Base-by-base conservation (phyloP, 352 stramenopile genomes). In the Globisporangium echinulatum region DNA sequence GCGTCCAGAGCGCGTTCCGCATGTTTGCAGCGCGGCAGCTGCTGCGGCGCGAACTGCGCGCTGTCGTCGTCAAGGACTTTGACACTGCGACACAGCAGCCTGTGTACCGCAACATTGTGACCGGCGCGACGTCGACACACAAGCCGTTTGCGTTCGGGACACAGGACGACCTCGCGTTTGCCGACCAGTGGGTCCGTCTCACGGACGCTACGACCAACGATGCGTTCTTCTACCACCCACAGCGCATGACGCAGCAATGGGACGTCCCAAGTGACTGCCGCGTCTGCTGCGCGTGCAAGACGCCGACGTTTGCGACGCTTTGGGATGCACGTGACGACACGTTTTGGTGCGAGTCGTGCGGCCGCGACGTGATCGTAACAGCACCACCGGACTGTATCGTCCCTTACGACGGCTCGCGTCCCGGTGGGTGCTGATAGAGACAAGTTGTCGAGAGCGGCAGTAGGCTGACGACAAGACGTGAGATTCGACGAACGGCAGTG, bases 141-240 rank as follows among this genome's bases (percentile, higher is more conserved):
- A 90, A 90, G 54, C 80, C 83, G 50, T 77, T 54, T 19, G 79
- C 70, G 1, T 61, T 92, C 5, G 79, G 77, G 8, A 69, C 68
- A 33, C 25, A 33, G 8, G 61, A 84, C 44, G 80, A 92, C 36
- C 62, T 92, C 7, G 62, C 79, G 33, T 85, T 76, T 52, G 54
- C 74, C 2, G 74, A 88, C 36, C 67, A 74, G 49, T 92, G 83
- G 80, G 67, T 87, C 17, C 52, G 87, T 37, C 72, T 90, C 15
- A 48, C 63, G 15, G 79, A 89, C 49, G 53, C 67, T 7, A 54
- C 70, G 11, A 72, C 82, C 14, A 77, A 64, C 37, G 75, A 86
- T 44, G 56, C 56, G n/a, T 88, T 77, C 67, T 92, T 82, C 61
- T 92, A 86, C 71, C 82, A 90, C 52, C 77, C 79, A 13, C 68